Percentiles rank a stretch among this genome's conserved stretches.
phyloP scores from a whole-genome alignment of 768 basidiomycete genomes.

The Leucocoprinus sp. region DNA sequence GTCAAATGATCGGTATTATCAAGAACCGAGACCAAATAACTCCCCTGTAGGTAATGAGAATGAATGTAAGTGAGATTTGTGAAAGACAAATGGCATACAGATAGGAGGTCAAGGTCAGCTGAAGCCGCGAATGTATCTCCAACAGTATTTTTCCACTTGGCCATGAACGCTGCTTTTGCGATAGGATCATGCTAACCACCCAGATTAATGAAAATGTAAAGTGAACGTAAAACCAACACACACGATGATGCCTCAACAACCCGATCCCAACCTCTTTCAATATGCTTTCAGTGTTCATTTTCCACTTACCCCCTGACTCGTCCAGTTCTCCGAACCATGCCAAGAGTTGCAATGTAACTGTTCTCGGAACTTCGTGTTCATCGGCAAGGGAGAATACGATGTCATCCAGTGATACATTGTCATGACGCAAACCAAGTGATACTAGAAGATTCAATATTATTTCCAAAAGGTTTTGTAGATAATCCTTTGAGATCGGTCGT shows the following conservation, averaged over 20 bases:
- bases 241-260: constrained; percentile 56
- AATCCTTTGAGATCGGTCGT: constrained; percentile 60
- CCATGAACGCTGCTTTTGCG: constrained; percentile 44
- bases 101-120: constrained; percentile 61
- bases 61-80: not conserved
- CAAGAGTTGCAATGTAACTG: constrained; percentile 63
- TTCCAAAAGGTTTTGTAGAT: constrained; percentile 65
- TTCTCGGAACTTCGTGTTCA: constrained; percentile 61
- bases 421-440: constrained; percentile 47
- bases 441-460: constrained; percentile 67
- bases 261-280: constrained; percentile 74
- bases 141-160: constrained; percentile 63
- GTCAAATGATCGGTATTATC: constrained; percentile 34
- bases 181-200: constrained; percentile 49
- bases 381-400: constrained; percentile 54
- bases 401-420: constrained; percentile 48
- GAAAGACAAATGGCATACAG: constrained; percentile 34
- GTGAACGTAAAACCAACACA: constrained; percentile 17
- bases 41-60: constrained; percentile 44
- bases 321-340: constrained; percentile 70
- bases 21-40: constrained; percentile 48
- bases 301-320: constrained; percentile 45
- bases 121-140: constrained; percentile 67
- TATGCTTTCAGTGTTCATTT: constrained; percentile 50
- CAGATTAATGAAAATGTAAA: not conserved